Percentiles rank a stretch among this genome's conserved stretches.
phyloP scores from a whole-genome alignment of 345 rosid species.

The Firmiana major region DNA sequence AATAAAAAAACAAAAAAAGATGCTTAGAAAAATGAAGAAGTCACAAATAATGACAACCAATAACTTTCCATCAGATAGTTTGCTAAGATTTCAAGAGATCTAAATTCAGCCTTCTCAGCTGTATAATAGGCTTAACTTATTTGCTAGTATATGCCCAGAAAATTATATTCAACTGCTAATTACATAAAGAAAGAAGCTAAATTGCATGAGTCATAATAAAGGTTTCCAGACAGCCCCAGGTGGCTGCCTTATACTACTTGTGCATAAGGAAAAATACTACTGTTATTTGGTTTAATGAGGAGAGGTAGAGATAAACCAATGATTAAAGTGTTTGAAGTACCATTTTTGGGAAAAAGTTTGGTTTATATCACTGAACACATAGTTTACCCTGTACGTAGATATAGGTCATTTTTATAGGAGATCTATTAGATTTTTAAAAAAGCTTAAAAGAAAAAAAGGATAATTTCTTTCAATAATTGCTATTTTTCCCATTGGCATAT shows the following conservation, averaged over 20 bases:
- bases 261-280: not conserved
- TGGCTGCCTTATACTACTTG: not conserved
- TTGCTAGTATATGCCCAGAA: not conserved
- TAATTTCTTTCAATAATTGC: not conserved
- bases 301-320: not conserved
- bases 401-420: not conserved
- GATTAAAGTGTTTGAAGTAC: not conserved
- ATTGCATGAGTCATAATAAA: not conserved
- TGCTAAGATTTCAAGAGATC: constrained; percentile 2
- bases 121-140: not conserved
- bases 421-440: not conserved
- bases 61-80: not conserved
- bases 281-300: not conserved
- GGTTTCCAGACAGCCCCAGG: not conserved
- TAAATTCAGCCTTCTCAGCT: not conserved
- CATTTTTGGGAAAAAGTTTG: not conserved
- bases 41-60: not conserved
- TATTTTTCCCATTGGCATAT: not conserved
- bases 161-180: not conserved
- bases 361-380: not conserved
- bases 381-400: not conserved
- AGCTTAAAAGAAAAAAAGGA: not conserved
- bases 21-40: not conserved
- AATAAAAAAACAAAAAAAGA: not conserved
- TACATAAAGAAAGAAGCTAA: not conserved